Percentiles rank a stretch among this genome's conserved stretches.
phyloP scores from a whole-genome alignment of 345 rosid genomes.

The Salix dunnii region DNA sequence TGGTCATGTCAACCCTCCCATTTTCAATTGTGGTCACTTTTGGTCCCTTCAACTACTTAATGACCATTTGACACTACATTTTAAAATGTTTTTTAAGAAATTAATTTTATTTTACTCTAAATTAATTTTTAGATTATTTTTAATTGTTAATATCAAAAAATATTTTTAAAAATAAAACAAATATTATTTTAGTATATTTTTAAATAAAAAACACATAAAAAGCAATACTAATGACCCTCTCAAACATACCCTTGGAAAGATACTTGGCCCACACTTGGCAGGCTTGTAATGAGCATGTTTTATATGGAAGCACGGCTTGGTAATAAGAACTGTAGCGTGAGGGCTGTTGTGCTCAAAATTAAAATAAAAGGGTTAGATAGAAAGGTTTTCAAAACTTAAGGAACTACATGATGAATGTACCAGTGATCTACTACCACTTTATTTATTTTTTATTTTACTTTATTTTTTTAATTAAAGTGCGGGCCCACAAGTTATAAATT shows the following conservation, averaged over 20 bases:
- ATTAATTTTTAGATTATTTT: no score
- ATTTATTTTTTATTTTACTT: not conserved
- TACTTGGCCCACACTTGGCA: not conserved
- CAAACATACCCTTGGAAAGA: no score
- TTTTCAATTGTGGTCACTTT: not conserved
- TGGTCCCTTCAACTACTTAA: not conserved
- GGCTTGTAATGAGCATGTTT: not conserved
- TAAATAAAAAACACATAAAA: no score
- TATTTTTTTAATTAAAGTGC: not conserved
- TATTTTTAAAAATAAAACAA: no score
- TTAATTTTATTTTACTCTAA: no score
- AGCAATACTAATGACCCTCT: no score
- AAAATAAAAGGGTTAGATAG: not conserved
- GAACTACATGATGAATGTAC: not conserved
- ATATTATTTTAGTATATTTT: no score
- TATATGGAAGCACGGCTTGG: not conserved
- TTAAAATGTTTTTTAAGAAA: no score
- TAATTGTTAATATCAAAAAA: no score
- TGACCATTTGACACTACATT: no score
- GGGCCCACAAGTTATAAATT: not conserved
- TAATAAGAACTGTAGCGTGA: not conserved
- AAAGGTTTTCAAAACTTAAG: not conserved
- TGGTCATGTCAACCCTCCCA: not conserved
- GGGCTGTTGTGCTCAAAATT: not conserved
- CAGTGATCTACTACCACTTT: not conserved